Evolutionary conservation across 1,139 yeast genomes (phyloP), one percentile per base, ranked within the genome.

Genomic region (Suhomyces anneliseae): DNA sequence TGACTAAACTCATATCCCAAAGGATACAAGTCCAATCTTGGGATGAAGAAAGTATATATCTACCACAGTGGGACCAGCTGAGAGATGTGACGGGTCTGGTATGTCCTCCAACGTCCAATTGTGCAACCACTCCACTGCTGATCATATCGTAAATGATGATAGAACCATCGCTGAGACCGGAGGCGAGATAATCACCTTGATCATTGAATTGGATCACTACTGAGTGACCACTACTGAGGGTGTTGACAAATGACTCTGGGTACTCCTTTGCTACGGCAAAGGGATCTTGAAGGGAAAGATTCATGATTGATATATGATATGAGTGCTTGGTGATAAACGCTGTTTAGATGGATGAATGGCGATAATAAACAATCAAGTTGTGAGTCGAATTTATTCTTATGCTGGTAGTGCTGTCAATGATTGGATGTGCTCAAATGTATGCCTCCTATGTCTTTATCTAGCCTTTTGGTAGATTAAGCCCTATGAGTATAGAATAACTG

Each of bases 191-290:
- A 62, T 90, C 96, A 4, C 98, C 98, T 45, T 82, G 81, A 11
- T 78, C 70, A 57, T 83, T 88, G 70, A 85, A 89, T 58, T 81
- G 82, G 40, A 92, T 76, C 46, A 83, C 81, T 7, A 90, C 87
- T 1, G 96, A 81, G 56, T 86, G 92, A 0, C 95, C 90, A 65
- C 78, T 74, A 52, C 62, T 70, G 42, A 90, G 69, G 0, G 92
- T 82, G 51, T 81, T 82, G 2, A 87, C 79, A 27, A 90, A 76
- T 1, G 87, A 78, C 55, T 92, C 97, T 0, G 99, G 99, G 59
- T 82, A 92, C 62, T 92, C 99, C 60, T 90, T 92, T 11, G 96
- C 86, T 35, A 92, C 90, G 6, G 95, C 84, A 64, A 90, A 90
- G 3, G 98, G 98, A 65, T 92, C 98, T 55, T 89, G 82, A 24